Percentiles rank a stretch among this genome's conserved stretches.
These are phyloP conservation scores for Zelopaecilomyces penicillatus DNA, from an alignment of 2,329 filamentous ascomycete species.

Conservation along the genomic window DNA sequence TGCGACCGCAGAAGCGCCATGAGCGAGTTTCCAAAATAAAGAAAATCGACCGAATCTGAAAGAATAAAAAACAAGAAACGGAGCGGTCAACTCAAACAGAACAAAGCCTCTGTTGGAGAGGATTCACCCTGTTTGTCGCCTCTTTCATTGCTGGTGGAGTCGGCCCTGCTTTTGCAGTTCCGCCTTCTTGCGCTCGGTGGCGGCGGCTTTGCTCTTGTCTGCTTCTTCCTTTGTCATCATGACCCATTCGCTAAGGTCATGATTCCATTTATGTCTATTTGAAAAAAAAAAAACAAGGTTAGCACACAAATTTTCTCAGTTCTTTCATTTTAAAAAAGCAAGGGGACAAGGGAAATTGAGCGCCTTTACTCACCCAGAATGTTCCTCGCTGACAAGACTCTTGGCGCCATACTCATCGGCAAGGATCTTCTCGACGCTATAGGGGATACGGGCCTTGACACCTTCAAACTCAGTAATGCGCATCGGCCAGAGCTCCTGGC, in stretches of 20 bases:
- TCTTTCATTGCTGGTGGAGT: slow-evolving; percentile 2
- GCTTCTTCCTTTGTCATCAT: slow-evolving; percentile 28
- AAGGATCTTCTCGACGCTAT: slow-evolving; percentile 57
- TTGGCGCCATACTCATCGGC: slow-evolving; percentile 57
- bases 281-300: slow-evolving; percentile 6
- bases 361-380: slow-evolving; percentile 45
- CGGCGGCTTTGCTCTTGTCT: slow-evolving; percentile 15
- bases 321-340: neutral
- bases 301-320: slow-evolving; percentile 3
- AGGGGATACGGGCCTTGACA: slow-evolving; percentile 60
- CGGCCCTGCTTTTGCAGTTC: slow-evolving; percentile 14
- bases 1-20: too few species aligned
- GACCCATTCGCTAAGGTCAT: slow-evolving; percentile 51
- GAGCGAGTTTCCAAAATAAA: too few species aligned
- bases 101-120: neutral
- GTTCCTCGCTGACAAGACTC: slow-evolving; percentile 52
- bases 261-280: slow-evolving; percentile 51
- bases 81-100: neutral
- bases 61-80: neutral
- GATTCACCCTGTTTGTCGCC: neutral
- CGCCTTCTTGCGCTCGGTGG: slow-evolving; percentile 18
- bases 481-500: slow-evolving; percentile 68
- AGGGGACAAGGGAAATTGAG: slow-evolving; percentile 1
- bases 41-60: neutral
- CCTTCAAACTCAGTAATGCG: slow-evolving; percentile 68